Base-by-base conservation (phyloP, 805 yeast genomes). In the Sungouiella blattae region DNA sequence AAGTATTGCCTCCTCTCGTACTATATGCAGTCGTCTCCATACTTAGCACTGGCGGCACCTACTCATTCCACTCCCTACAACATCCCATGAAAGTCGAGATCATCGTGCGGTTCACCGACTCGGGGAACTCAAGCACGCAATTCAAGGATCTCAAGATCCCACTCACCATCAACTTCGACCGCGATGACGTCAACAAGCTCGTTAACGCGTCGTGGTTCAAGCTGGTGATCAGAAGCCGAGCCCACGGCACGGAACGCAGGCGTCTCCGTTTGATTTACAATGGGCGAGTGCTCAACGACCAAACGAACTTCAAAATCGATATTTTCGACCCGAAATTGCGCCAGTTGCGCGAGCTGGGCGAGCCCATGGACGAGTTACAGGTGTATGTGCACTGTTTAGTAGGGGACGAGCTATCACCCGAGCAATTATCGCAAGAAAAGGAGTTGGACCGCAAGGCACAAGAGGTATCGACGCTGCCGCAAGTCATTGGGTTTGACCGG, bases 401-500 rank as follows among this genome's bases (percentile, higher is more conserved):
- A 11, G 95, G 96, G 5, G 87, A 77, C 22, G 71, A 67, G 11
- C 51, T 84, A 26, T 64, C 76, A 0, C 52, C 60, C 0, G 75
- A 68, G 11, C 86, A 83, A 50, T 57, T 86, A 18, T 67, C 62
- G 1, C 64, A 74, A 28, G 95, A 85, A 47, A 77, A 71, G 32
- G 73, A 71, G 33, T 47, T 76, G 33, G 89, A 83, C 50, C 62
- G 62, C 33, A 50, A 53, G 35, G 74, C 71, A 7, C 83, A 78
- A 13, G 51, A 51, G 13, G 66, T 63, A 21, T 58, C 75, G 2
- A 78, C 84, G 0, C 49, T 53, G 4, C 87, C 86, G 1, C 88
- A 87, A 11, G 80, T 82, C 3, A 74, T 80, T 11, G 96, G 97
- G 2, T 87, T 89, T 56, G 96, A 89, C 57, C 62, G 96, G 27